These are phyloP conservation scores for Eremothecium cymbalariae DNA, from an alignment of 1,139 yeast genomes.

Conservation along the genomic window DNA sequence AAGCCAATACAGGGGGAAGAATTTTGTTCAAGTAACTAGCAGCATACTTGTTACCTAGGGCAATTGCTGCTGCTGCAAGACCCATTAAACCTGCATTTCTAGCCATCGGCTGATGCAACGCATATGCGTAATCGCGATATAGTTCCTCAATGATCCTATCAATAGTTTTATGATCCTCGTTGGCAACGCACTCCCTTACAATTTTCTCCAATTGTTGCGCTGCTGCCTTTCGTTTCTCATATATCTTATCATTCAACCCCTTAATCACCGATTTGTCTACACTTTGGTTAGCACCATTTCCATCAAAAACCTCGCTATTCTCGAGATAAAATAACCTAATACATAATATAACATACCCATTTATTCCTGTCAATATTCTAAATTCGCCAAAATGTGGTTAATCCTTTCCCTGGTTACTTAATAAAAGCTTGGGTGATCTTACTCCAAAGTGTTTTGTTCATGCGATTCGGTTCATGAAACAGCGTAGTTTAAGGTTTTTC, in stretches of 20 bases:
- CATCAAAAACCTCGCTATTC: background rate
- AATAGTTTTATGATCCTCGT: conserved; percentile 61
- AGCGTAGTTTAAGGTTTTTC: no score
- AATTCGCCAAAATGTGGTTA: no score
- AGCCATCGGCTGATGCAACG: conserved; percentile 69
- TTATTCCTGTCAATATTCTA: no score
- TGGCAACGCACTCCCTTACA: conserved; percentile 62
- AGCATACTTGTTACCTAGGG: conserved; percentile 64
- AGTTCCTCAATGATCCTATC: conserved; percentile 59
- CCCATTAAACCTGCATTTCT: conserved; percentile 73
- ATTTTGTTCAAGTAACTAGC: conserved; percentile 73
- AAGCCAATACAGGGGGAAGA: conserved; percentile 87
- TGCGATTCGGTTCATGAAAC: no score
- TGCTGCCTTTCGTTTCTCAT: conserved; percentile 90
- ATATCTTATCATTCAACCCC: conserved; percentile 82
- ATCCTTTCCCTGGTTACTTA: no score
- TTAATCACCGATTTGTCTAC: conserved; percentile 71
- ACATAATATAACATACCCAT: conserved; percentile 8
- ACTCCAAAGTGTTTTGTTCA: no score
- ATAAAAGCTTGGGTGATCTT: no score
- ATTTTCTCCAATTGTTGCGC: conserved; percentile 83
- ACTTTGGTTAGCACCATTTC: no score
- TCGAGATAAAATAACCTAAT: no score
- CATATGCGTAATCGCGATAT: conserved; percentile 63
- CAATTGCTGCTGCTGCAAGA: conserved; percentile 69